phyloP scores from a whole-genome alignment of 148 eudicot genomes.

The Rhododendron simsii region DNA sequence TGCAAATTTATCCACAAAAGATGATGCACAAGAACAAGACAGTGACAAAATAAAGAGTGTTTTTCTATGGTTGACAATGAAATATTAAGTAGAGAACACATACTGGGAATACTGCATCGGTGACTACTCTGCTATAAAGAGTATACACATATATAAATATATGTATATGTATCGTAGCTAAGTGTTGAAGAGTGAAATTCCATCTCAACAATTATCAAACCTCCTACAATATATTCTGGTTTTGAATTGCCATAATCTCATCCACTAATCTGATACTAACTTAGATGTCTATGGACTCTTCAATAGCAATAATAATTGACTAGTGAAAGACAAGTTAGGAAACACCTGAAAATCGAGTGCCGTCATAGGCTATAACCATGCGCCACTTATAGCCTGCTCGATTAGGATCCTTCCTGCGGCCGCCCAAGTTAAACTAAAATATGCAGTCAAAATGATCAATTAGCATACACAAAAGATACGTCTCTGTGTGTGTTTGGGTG shows the following conservation, averaged over 20 bases:
- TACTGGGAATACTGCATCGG: not conserved
- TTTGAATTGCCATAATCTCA: not conserved
- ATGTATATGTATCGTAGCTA: not conserved
- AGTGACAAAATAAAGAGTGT: not conserved
- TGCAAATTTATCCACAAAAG: not conserved
- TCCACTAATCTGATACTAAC: not conserved
- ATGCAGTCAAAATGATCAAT: conserved; percentile 7
- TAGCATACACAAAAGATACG: not conserved
- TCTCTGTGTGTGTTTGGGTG: not conserved
- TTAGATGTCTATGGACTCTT: not conserved
- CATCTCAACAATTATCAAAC: not conserved
- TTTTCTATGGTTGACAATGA: not conserved
- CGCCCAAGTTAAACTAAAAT: conserved; percentile 16
- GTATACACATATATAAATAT: not conserved
- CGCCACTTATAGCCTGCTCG: conserved; percentile 57
- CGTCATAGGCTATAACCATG: conserved; percentile 51
- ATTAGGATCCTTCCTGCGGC: not conserved
- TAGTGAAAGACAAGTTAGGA: not conserved
- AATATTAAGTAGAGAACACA: not conserved
- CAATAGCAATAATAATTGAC: not conserved
- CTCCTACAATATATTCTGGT: not conserved
- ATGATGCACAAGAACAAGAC: not conserved
- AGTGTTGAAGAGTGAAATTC: not conserved
- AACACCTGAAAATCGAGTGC: conserved; percentile 48
- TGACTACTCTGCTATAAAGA: not conserved